Evolutionary conservation across 257 asterid genomes (phyloP), one percentile per base, ranked within the genome.

Genomic region (Fraxinus excelsior): DNA sequence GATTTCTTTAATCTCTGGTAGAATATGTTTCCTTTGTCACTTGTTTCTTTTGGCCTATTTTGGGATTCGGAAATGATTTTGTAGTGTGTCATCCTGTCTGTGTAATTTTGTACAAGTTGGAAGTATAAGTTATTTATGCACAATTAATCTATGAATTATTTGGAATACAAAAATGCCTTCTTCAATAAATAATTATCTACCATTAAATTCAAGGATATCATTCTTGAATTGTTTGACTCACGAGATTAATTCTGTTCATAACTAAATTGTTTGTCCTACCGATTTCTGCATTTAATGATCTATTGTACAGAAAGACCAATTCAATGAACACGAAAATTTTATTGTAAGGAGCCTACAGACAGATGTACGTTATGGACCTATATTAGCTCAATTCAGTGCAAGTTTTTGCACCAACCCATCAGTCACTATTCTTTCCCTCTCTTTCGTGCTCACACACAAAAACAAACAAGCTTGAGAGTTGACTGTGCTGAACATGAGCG

Each of bases 41-140:
- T 74, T 76, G 62, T 75, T 71, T 77, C 13, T 80, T 80, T 74
- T 77, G 13, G 76, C 82, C 79, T 74, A 75, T 72, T 71, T 78
- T 66, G 64, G 79, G 89, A 87, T 86, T 82, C 76, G 81, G 81
- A 85, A 74, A 74, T 79, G 82, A 79, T 73, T 74, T 78, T 80
- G 65, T 82, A 73, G 72, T 28, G 42, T 73, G 74, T 71, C 79
- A 72, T 62, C 77, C 60, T 79, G 73, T 72, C 77, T 49, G 35
- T 78, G 53, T 73, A 76, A 72, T 69, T 76, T 58, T 85, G 75
- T 67, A 70, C 56, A 70, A 49, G 60, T 38, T 67, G 73, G 73
- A 40, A 77, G 62, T 67, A 10, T 40, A 26, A 23, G 29, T 23
- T 23, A 11, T 23, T 60, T 60, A 1, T 58, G 66, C 66, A 58